phyloP scores from a whole-genome alignment of 495 filamentous ascomycete species.

The Cetradonia linearis region DNA sequence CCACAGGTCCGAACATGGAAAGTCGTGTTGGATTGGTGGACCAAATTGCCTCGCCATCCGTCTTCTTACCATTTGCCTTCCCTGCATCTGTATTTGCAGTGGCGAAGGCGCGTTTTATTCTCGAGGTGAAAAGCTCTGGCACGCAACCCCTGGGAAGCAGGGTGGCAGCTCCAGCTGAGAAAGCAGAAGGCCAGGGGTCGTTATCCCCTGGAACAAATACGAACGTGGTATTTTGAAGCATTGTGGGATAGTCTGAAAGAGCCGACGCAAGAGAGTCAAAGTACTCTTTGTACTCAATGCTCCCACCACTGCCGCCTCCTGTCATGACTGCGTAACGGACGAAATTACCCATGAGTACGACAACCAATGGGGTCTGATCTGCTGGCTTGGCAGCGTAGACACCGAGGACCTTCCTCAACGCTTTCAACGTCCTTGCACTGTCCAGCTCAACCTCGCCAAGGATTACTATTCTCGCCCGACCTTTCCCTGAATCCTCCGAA shows the following conservation, averaged over 20 bases:
- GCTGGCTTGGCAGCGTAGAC: conserved; percentile 53
- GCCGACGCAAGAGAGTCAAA: conserved; percentile 78
- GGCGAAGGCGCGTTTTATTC: conserved; percentile 70
- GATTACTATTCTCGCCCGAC: conserved; percentile 50
- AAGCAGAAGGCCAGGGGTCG: conserved; percentile 85
- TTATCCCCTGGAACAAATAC: conserved; percentile 92
- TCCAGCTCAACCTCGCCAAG: conserved; percentile 80
- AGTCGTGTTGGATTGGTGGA: conserved; percentile 76
- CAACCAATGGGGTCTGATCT: conserved; percentile 60
- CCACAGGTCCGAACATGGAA: conserved; percentile 69
- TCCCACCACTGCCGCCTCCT: conserved; percentile 54
- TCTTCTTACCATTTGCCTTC: conserved; percentile 32
- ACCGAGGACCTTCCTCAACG: conserved; percentile 62
- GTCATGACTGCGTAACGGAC: conserved; percentile 61
- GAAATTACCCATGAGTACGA: conserved; percentile 81
- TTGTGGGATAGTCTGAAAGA: conserved; percentile 72
- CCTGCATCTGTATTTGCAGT: conserved; percentile 58
- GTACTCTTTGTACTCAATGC: conserved; percentile 88
- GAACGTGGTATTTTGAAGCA: conserved; percentile 72
- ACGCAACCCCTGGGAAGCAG: conserved; percentile 62
- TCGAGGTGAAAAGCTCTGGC: conserved; percentile 77
- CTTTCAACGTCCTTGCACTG: conserved; percentile 62
- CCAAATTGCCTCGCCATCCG: conserved; percentile 67
- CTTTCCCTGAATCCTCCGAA: conserved; percentile 29
- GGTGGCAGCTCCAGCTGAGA: conserved; percentile 70